Conservation (phyloP, 305 asterid species). For the Fraxinus xanthoxyloides region DNA sequence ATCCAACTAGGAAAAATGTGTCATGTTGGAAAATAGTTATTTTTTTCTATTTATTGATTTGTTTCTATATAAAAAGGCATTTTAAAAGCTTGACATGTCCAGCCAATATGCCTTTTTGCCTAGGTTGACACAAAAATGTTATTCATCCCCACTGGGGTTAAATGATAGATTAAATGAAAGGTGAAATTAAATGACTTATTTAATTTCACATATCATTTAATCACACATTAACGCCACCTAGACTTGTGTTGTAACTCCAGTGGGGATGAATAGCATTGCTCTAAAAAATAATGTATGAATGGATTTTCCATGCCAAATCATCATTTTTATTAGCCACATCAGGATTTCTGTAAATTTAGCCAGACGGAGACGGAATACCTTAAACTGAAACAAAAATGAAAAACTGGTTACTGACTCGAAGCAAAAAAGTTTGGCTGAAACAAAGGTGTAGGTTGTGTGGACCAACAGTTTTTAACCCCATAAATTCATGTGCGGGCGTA, state of each 20-base stretch:
- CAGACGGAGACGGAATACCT: neutral
- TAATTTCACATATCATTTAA: too few relatives aligned
- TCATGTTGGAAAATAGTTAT: neutral
- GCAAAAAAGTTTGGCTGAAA: neutral
- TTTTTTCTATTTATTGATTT: neutral
- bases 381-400: neutral
- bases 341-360: neutral
- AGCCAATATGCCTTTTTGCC: neutral
- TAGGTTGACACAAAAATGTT: neutral
- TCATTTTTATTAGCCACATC: neutral
- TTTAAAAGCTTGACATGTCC: neutral
- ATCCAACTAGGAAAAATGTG: neutral
- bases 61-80: neutral
- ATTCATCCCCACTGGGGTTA: too few relatives aligned
- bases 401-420: neutral
- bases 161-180: too few relatives aligned
- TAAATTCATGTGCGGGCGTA: neutral
- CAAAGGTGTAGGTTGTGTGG: neutral
- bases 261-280: too few relatives aligned
- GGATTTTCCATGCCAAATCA: neutral
- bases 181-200: too few relatives aligned
- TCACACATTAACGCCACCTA: too few relatives aligned
- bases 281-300: neutral
- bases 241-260: too few relatives aligned
- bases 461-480: neutral